These are phyloP conservation scores for Trichoderma cornu-damae DNA, from an alignment of 2,329 filamentous ascomycete species.

Conservation along the genomic window DNA sequence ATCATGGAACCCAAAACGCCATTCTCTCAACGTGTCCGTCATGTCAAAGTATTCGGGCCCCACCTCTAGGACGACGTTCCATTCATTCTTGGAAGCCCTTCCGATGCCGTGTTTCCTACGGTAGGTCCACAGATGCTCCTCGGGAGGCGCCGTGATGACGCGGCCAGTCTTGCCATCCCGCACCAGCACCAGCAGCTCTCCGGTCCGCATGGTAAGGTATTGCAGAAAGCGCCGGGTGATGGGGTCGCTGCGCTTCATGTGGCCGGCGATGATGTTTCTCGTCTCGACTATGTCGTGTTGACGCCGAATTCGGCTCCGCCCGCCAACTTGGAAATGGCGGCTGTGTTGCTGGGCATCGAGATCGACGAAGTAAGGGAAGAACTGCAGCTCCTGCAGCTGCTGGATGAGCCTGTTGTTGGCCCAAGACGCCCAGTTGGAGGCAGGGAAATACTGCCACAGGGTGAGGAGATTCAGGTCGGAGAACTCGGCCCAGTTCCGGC, in stretches of 20 bases:
- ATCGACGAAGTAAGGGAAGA: slow-evolving; percentile 29
- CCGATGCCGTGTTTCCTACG: slow-evolving; percentile 26
- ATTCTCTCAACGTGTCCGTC: slow-evolving; percentile 25
- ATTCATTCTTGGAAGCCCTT: slow-evolving; percentile 28
- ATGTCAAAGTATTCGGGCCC: slow-evolving; percentile 26
- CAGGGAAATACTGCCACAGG: slow-evolving; percentile 28
- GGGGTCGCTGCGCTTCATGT: slow-evolving; percentile 30
- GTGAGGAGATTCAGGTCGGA: slow-evolving; percentile 26
- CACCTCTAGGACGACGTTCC: slow-evolving; percentile 23
- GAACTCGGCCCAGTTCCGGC: slow-evolving; percentile 31
- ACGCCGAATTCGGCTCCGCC: slow-evolving; percentile 23
- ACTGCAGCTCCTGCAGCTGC: slow-evolving; percentile 27
- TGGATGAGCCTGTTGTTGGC: slow-evolving; percentile 22
- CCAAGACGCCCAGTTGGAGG: slow-evolving; percentile 28
- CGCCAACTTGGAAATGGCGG: slow-evolving; percentile 22
- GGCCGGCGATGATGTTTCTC: slow-evolving; percentile 27
- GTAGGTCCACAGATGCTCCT: slow-evolving; percentile 27
- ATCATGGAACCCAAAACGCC: slow-evolving; percentile 28
- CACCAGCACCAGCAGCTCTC: slow-evolving; percentile 26
- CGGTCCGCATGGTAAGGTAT: slow-evolving; percentile 27
- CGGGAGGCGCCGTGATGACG: slow-evolving; percentile 27
- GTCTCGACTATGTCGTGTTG: slow-evolving; percentile 27
- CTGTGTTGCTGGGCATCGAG: slow-evolving; percentile 22
- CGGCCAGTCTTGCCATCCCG: slow-evolving; percentile 29
- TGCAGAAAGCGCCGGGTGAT: slow-evolving; percentile 28